Evolutionary conservation across 192 early-diverging fungal species (phyloP).

Genomic region (Rhizoclosmatium globosum): DNA sequence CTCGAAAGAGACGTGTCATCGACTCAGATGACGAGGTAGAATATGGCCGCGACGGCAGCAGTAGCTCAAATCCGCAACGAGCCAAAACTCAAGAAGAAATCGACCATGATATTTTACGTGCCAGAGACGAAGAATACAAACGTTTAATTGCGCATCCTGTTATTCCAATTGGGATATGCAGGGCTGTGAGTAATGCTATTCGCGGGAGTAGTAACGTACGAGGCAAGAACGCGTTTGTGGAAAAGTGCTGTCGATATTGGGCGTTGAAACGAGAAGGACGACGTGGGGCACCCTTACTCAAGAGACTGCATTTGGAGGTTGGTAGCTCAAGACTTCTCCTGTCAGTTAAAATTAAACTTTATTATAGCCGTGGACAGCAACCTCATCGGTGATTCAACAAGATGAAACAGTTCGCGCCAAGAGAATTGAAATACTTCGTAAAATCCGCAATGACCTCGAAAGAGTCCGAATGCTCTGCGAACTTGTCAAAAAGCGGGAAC

Average conservation of each 20-base stretch:
- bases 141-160: constrained; percentile 62
- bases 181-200: constrained; percentile 49
- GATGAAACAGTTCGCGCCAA: constrained; percentile 65
- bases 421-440: constrained; percentile 59
- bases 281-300: constrained; percentile 92
- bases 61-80: neutral
- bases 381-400: constrained; percentile 55
- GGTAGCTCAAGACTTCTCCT: neutral
- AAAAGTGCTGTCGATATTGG: constrained; percentile 90
- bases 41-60: neutral
- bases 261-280: constrained; percentile 89
- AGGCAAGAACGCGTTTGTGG: constrained; percentile 66
- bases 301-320: constrained; percentile 94
- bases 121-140: constrained; percentile 57
- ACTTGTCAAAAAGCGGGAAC: constrained; percentile 70
- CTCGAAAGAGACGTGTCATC: constrained; percentile 1
- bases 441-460: constrained; percentile 85
- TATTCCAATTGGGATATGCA: constrained; percentile 68
- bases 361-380: constrained; percentile 87
- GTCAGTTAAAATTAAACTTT: neutral
- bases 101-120: constrained; percentile 16
- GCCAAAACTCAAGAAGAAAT: constrained; percentile 4
- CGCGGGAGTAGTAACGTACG: constrained; percentile 38
- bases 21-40: constrained; percentile 23
- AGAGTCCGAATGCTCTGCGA: constrained; percentile 84